Percentiles rank a stretch among this genome's conserved stretches.
These are phyloP conservation scores for Hypomyces rosellus DNA, from an alignment of 2,329 filamentous ascomycete species.

Conservation along the genomic window DNA sequence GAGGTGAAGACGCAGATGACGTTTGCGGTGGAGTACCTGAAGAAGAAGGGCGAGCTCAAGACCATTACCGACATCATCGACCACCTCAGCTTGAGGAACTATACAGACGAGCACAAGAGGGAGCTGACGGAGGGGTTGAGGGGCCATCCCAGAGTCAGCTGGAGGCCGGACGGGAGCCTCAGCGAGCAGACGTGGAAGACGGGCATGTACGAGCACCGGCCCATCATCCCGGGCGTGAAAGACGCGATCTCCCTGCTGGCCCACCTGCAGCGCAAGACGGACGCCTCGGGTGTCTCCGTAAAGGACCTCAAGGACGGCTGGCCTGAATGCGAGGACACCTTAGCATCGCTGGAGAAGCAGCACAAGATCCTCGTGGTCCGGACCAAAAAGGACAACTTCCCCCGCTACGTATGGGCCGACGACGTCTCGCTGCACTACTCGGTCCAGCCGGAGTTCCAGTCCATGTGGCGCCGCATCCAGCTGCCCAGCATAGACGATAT, in stretches of 20 bases:
- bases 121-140: conserved; percentile 63
- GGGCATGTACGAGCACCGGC: conserved; percentile 76
- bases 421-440: conserved; percentile 68
- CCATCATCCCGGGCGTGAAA: conserved; percentile 73
- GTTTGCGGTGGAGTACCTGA: conserved; percentile 79
- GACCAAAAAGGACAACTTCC: conserved; percentile 86
- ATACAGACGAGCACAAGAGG: conserved; percentile 54
- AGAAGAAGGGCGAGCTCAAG: conserved; percentile 62
- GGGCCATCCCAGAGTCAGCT: conserved; percentile 54
- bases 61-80: conserved; percentile 70
- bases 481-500: conserved; percentile 72
- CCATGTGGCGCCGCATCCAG: conserved; percentile 74
- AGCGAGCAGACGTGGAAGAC: conserved; percentile 60
- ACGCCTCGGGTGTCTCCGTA: conserved; percentile 73
- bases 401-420: conserved; percentile 83
- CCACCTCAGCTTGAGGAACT: conserved; percentile 67
- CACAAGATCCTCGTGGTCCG: conserved; percentile 79
- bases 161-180: conserved; percentile 49
- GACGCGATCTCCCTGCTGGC: conserved; percentile 70
- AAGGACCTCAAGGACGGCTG: conserved; percentile 95
- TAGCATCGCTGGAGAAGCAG: conserved; percentile 69
- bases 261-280: conserved; percentile 74
- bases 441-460: conserved; percentile 77
- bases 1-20: conserved; percentile 83
- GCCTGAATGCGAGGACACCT: conserved; percentile 73